Evolutionary conservation across 2,329 filamentous ascomycete genomes (phyloP).

Genomic region (Penicillium sp.): DNA sequence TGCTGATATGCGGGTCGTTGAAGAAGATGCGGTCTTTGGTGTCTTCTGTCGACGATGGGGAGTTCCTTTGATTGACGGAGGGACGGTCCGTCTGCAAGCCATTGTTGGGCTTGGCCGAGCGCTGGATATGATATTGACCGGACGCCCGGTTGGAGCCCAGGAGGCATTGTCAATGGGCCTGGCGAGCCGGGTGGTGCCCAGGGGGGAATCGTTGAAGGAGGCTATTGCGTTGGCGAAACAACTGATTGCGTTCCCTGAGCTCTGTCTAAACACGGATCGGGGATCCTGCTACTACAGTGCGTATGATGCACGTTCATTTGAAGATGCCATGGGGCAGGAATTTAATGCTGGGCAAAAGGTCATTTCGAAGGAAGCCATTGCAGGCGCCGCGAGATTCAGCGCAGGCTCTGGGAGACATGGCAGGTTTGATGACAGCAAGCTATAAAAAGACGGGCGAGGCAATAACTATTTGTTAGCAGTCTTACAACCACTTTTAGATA

Average conservation of each 20-base stretch:
- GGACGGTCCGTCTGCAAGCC: conserved; percentile 55
- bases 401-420: conserved; percentile 19
- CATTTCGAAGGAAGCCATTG: conserved; percentile 18
- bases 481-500: no score
- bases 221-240: conserved; percentile 51
- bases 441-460: no score
- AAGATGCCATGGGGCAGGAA: conserved; percentile 45
- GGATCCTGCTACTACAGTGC: conserved; percentile 52
- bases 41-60: conserved; percentile 59
- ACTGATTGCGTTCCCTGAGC: conserved; percentile 54
- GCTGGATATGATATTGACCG: conserved; percentile 60
- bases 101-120: conserved; percentile 57
- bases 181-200: conserved; percentile 55
- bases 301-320: conserved; percentile 51
- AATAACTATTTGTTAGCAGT: no score
- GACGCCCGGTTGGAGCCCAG: conserved; percentile 49
- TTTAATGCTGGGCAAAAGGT: conserved; percentile 19
- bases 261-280: conserved; percentile 56
- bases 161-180: conserved; percentile 57
- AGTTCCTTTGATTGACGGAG: conserved; percentile 55
- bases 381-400: conserved; percentile 21
- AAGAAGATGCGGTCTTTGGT: conserved; percentile 57
- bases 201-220: conserved; percentile 53
- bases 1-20: conserved; percentile 56
- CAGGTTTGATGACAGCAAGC: conserved; percentile 20